Conservation (phyloP, 768 basidiomycete species). For the Cystobasidium onofrii region DNA sequence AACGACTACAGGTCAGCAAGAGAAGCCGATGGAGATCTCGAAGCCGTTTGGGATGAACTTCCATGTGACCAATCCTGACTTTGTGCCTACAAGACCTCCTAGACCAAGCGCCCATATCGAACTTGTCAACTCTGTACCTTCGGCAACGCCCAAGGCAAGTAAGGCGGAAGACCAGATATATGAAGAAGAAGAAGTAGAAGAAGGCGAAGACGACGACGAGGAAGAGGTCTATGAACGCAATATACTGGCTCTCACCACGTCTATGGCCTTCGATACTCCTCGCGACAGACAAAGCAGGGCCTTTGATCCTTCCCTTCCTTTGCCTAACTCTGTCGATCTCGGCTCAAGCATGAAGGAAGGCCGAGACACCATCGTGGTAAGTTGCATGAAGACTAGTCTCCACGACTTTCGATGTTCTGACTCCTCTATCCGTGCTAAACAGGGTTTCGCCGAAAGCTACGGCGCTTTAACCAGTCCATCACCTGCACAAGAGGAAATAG, state of each 20-base stretch:
- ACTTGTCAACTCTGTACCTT: not conserved
- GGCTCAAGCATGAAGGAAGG: not conserved
- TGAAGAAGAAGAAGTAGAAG: too few relatives aligned
- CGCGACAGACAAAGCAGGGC: not conserved
- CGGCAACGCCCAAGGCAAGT: not conserved
- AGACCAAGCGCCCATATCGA: not conserved
- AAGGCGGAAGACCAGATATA: too few relatives aligned
- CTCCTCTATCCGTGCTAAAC: not conserved
- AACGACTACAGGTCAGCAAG: too few relatives aligned
- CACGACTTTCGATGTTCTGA: not conserved
- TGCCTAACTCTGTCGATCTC: too few relatives aligned
- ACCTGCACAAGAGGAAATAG: not conserved
- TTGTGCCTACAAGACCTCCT: constrained; percentile 1
- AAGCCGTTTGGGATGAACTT: too few relatives aligned
- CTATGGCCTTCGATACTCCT: constrained; percentile 21
- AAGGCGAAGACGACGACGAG: not conserved
- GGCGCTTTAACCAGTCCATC: not conserved
- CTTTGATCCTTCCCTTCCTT: too few relatives aligned
- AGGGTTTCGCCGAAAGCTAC: constrained; percentile 27
- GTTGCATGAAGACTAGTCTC: not conserved
- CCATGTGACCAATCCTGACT: not conserved
- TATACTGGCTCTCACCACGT: constrained; percentile 10
- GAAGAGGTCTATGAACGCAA: constrained; percentile 8
- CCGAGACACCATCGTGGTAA: constrained; percentile 15
- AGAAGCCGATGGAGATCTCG: too few relatives aligned